phyloP scores from a whole-genome alignment of 2,329 filamentous ascomycete species.

The Colletotrichum viniferum region DNA sequence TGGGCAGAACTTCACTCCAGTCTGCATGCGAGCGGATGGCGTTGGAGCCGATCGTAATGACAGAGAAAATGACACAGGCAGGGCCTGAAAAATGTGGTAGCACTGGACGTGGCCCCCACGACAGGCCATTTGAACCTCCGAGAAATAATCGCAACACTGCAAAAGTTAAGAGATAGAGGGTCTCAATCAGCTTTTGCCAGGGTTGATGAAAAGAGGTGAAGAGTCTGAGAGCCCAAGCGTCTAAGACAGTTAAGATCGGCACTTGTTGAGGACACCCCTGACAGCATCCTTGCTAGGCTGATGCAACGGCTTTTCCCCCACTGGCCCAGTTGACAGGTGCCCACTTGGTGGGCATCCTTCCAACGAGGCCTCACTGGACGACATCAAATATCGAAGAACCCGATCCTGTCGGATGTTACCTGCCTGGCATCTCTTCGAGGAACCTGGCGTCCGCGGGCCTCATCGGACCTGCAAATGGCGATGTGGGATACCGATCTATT shows the following conservation, averaged over 20 bases:
- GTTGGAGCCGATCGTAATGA: constrained; percentile 6
- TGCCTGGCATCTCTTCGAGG: background rate
- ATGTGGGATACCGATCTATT: background rate
- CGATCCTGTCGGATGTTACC: background rate
- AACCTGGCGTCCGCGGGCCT: background rate
- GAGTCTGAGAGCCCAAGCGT: background rate
- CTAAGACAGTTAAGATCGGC: background rate
- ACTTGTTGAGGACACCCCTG: background rate
- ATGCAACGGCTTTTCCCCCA: background rate
- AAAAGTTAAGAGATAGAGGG: background rate
- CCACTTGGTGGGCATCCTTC: background rate
- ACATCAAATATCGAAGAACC: background rate
- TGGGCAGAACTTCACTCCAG: background rate
- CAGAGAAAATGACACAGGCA: background rate
- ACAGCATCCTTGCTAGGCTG: background rate
- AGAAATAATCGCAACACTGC: background rate
- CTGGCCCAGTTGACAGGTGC: background rate
- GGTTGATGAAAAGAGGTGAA: background rate
- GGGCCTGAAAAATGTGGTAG: background rate
- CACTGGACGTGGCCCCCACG: background rate
- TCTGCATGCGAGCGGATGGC: background rate
- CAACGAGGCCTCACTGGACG: background rate
- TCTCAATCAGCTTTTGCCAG: background rate
- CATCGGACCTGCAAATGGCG: background rate
- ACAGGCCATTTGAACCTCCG: background rate